These are phyloP conservation scores for Calonectria multiphialidica DNA, from an alignment of 2,329 filamentous ascomycete genomes.

Conservation along the genomic window DNA sequence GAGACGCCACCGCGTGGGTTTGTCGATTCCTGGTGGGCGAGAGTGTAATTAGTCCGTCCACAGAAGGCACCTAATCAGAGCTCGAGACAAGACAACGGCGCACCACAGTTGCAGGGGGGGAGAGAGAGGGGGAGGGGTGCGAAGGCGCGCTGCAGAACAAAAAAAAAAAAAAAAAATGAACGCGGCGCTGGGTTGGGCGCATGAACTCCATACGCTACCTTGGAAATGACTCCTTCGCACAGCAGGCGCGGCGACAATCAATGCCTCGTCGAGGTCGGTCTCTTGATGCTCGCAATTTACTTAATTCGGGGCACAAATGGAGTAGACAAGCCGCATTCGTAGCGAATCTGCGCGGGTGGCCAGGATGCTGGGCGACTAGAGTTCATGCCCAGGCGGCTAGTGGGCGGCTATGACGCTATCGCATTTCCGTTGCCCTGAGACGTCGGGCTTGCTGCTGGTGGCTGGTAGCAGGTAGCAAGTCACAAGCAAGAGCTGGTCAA, in stretches of 20 bases:
- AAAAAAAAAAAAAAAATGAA: too few relatives aligned
- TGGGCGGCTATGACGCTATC: conserved; percentile 32
- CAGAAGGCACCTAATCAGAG: not conserved
- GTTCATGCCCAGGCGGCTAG: conserved; percentile 26
- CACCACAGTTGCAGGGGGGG: not conserved
- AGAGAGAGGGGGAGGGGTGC: too few relatives aligned
- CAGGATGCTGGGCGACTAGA: not conserved
- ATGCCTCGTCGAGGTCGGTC: conserved; percentile 1
- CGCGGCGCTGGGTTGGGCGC: not conserved
- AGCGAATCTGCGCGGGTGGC: not conserved
- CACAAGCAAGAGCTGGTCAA: not conserved
- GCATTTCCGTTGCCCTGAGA: conserved; percentile 33
- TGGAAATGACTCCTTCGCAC: not conserved
- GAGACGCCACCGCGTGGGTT: conserved; percentile 26
- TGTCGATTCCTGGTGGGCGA: not conserved
- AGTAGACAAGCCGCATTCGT: conserved; percentile 11
- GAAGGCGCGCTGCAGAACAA: too few relatives aligned
- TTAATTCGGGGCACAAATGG: conserved; percentile 20
- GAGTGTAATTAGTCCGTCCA: not conserved
- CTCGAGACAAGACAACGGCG: not conserved
- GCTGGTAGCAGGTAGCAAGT: conserved; percentile 18
- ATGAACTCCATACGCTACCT: not conserved
- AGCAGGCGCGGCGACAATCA: not conserved
- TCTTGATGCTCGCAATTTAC: conserved; percentile 13
- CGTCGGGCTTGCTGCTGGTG: conserved; percentile 27